phyloP scores from a whole-genome alignment of 441 rosid genomes.

The Gossypium gossypioides region DNA sequence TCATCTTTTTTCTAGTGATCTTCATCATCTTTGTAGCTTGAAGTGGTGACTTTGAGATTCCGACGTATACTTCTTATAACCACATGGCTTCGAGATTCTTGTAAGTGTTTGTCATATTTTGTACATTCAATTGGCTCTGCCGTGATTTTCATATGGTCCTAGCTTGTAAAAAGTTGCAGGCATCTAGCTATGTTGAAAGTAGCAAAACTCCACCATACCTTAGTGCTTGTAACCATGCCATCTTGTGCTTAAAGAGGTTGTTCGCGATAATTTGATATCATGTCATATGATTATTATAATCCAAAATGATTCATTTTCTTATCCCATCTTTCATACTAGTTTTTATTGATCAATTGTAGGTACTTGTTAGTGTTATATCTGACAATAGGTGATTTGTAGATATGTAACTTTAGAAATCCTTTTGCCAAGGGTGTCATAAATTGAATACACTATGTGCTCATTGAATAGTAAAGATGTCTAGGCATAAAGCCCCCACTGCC shows the following conservation, averaged over 20 bases:
- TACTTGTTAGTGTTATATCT: background rate
- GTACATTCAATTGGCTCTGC: conserved; percentile 15
- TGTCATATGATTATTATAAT: conserved; percentile 5
- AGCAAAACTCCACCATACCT: background rate
- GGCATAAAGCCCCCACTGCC: too few species aligned
- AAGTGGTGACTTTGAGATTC: conserved; percentile 4
- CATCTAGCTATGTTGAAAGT: background rate
- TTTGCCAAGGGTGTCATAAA: background rate
- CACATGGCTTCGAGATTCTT: background rate
- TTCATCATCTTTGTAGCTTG: conserved; percentile 64
- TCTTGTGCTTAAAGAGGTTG: background rate
- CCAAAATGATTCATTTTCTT: background rate
- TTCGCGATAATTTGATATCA: background rate
- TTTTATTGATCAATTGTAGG: background rate
- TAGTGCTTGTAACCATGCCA: background rate
- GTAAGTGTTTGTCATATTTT: conserved; percentile 3
- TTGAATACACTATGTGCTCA: background rate
- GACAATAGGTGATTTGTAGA: background rate
- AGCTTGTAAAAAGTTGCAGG: conserved; percentile 6
- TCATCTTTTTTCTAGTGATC: conserved; percentile 55
- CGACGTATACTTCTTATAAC: background rate
- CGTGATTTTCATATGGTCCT: background rate
- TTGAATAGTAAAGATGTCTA: too few species aligned
- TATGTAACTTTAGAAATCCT: background rate
- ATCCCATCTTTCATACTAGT: background rate